Evolutionary conservation across 495 filamentous ascomycete genomes (phyloP).

Genomic region (Penicillium pancosmium): DNA sequence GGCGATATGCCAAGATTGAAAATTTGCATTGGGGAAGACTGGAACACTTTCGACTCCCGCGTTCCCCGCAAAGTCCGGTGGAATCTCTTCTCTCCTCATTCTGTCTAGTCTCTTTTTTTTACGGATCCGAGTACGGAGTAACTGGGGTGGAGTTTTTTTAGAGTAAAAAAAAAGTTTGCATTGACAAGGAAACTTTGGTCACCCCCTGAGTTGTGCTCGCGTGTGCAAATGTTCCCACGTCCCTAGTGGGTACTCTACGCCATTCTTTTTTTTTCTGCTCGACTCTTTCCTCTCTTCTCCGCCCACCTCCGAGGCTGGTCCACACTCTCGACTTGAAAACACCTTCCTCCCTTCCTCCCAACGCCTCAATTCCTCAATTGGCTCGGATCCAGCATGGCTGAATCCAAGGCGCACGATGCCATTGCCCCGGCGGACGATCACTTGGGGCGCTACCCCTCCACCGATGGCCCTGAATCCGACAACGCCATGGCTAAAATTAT

Average conservation of each 20-base stretch:
- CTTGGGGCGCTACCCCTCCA: conserved; percentile 17
- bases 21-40: neutral
- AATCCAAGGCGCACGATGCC: conserved; percentile 27
- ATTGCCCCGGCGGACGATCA: conserved; percentile 31
- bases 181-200: neutral
- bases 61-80: conserved; percentile 20
- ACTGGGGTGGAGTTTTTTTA: too few species aligned
- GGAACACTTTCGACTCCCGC: conserved; percentile 16
- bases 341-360: conserved; percentile 5
- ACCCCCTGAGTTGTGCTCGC: conserved; percentile 20
- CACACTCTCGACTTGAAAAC: conserved; percentile 8
- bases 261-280: conserved; percentile 18
- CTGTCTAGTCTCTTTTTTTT: conserved; percentile 12
- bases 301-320: conserved; percentile 17
- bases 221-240: conserved; percentile 22
- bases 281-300: conserved; percentile 9
- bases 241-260: conserved; percentile 22
- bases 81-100: neutral
- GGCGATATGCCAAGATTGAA: too few species aligned
- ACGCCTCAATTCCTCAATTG: conserved; percentile 28
- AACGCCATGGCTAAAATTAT: conserved; percentile 40
- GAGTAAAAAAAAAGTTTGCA: neutral
- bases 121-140: too few species aligned
- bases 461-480: conserved; percentile 26
- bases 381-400: conserved; percentile 24